Evolutionary conservation across 2,329 filamentous ascomycete genomes (phyloP).

Genomic region (Colletotrichum sp.): DNA sequence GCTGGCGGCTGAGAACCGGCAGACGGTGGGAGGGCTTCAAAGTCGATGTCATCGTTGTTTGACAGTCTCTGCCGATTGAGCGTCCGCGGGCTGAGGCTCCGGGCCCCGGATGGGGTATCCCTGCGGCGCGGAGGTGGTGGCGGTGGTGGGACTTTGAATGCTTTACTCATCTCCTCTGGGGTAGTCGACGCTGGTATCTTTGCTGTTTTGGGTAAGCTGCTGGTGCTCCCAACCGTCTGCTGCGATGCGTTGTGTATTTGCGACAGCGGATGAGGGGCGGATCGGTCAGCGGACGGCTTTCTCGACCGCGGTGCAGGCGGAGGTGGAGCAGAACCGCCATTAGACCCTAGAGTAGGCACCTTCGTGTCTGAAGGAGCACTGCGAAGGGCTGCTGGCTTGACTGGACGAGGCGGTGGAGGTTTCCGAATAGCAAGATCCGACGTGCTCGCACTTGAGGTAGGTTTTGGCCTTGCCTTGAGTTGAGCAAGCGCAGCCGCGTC

Average conservation of each 20-base stretch:
- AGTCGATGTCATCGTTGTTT: constrained; percentile 45
- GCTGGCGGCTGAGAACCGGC: constrained; percentile 22
- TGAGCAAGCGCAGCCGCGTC: constrained; percentile 36
- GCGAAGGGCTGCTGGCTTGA: constrained; percentile 62
- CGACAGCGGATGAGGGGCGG: constrained; percentile 41
- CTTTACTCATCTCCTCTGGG: background rate
- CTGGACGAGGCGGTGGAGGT: constrained; percentile 50
- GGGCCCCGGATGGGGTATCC: constrained; percentile 41
- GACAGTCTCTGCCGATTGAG: constrained; percentile 33
- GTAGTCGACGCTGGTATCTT: background rate
- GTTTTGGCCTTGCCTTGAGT: constrained; percentile 25
- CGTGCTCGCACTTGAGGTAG: constrained; percentile 27
- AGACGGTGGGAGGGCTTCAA: constrained; percentile 43
- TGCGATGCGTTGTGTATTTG: constrained; percentile 46
- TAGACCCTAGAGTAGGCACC: background rate
- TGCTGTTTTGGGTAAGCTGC: constrained; percentile 1
- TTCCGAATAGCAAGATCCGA: constrained; percentile 32
- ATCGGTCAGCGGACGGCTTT: constrained; percentile 31
- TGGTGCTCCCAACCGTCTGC: constrained; percentile 30
- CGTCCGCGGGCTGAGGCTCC: constrained; percentile 35
- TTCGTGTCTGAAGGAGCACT: constrained; percentile 41
- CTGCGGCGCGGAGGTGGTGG: constrained; percentile 54
- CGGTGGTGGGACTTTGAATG: constrained; percentile 35
- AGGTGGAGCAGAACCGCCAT: background rate
- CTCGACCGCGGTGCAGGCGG: constrained; percentile 41